Evolutionary conservation across 345 rosid species (phyloP), one percentile per base, ranked within the genome.

Genomic region (Chamaenerion angustifolium): DNA sequence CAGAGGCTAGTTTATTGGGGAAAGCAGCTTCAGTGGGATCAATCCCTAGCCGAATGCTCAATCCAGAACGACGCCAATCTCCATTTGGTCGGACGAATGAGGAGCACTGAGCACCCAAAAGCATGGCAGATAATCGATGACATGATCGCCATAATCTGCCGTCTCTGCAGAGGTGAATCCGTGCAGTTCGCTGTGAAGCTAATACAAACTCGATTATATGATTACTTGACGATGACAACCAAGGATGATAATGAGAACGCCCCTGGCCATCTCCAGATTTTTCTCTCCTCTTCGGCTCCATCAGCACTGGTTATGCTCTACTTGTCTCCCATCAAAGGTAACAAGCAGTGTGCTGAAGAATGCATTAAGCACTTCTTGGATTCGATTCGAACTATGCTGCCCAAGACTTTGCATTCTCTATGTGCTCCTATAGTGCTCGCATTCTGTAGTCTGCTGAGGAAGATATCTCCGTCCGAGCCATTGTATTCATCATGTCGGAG

Each of bases 11-110:
- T 92, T 63, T 84, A 87, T 14, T 42, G 65, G 50, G 93, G 96
- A 27, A 84, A 70, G 63, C 98, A 92, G 76, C 73, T 92, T 1
- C 88, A 78, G 80, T 66, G 61, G 64, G 96, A 92, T 31, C 79
- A 80, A 19, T 61, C 83, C 1, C 66, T 92, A 6, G 69, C 76
- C 4, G 75, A 80, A 31, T 92, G 87, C 40, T 65, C 72, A 0
- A 72, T 86, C 2, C 78, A 83, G 49, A 80, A 82, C 12, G 98
- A 92, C 45, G 77, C 93, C 0, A 73, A 74, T 0, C 76, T 92
- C 7, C 83, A 84, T 2, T 68, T 92, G 5, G 89, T 81, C 0
- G 95, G 85, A 13, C 62, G 95, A 16, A 76, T 92, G 95, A 74
- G 85, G 17, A 82, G 95, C 66, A 84, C 95, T 0, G 71, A 68